Evolutionary conservation across 805 yeast genomes (phyloP), one percentile per base, ranked within the genome.

Genomic region (Saccharomycopsis selenospora): DNA sequence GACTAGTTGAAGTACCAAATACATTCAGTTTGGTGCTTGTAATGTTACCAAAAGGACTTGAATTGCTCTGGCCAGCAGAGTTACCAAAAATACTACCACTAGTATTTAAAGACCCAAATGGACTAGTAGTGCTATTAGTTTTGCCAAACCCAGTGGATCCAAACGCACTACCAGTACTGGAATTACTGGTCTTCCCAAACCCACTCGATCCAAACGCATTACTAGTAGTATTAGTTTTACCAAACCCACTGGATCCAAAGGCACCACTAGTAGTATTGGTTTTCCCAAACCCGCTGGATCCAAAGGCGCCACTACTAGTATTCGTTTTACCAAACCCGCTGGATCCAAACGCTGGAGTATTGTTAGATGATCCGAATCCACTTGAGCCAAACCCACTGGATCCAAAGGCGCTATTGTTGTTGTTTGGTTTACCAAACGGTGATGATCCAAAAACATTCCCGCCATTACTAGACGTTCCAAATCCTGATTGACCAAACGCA

Each of bases 1-100:
- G 18, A 33, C 38, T 33, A 14, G 8, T 33, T n/a, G n/a, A n/a
- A n/a, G n/a, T n/a, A 6, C 38, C 38, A 33, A 33, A 33, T 6
- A 20, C 38, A 33, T 11, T 27, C 11, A 20, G 17, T 14, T 20
- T 14, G 10, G 38, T 14, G 17, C 38, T 33, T 14, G 7, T 33
- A 20, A 33, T 7, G 17, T 33, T 33, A 14, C 38, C 38, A 33
- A 33, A 33, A 7, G 38, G 38, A 33, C 38, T 33, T 17, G 38
- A 14, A 33, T 33, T 33, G 10, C 18, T 33, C 38, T 33, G 38
- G 17, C 38, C 38, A 33, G 38, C 38, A 33, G 38, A 33, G 17
- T 14, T 33, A 33, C 38, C 38, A 33, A 33, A 33, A 6, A 20
- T 17, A 33, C 17, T 33, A 14, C 20, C 18, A 7, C 20, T 33